Evolutionary conservation across 2,329 filamentous ascomycete species (phyloP).

Genomic region (Alternaria sp.): DNA sequence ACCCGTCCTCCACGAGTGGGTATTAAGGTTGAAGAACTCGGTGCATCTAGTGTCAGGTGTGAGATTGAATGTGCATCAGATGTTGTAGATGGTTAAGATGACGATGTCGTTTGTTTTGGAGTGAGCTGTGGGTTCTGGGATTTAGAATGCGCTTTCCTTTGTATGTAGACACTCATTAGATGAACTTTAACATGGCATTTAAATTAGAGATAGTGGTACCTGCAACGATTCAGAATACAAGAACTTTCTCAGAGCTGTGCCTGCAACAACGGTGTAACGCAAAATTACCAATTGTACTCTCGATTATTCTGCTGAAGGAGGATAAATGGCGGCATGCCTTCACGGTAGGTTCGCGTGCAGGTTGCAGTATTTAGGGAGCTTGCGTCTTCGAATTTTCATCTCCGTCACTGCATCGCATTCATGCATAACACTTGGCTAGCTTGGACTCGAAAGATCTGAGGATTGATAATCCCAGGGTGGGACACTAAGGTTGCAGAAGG

Average conservation of each 20-base stretch:
- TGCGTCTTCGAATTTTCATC: not conserved
- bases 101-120: not conserved
- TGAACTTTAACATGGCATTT: not conserved
- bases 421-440: not conserved
- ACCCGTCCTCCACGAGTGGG: not conserved
- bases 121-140: not conserved
- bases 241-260: not conserved
- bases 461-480: not conserved
- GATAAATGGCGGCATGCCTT: not conserved
- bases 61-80: no score
- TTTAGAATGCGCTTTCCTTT: slow-evolving; percentile 4
- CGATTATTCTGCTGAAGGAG: not conserved
- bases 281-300: not conserved
- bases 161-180: slow-evolving; percentile 4
- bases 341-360: not conserved
- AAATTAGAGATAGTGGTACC: not conserved
- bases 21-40: not conserved
- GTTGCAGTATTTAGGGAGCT: not conserved
- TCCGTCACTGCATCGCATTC: not conserved
- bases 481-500: not conserved
- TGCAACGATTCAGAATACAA: not conserved
- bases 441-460: not conserved
- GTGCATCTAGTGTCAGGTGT: not conserved
- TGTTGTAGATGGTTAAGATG: not conserved
- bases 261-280: not conserved